A percentile compares a stretch with the other conserved stretches of the same genome.
Conservation (phyloP, 441 rosid genomes). For the Pelargonium fulgidum region DNA sequence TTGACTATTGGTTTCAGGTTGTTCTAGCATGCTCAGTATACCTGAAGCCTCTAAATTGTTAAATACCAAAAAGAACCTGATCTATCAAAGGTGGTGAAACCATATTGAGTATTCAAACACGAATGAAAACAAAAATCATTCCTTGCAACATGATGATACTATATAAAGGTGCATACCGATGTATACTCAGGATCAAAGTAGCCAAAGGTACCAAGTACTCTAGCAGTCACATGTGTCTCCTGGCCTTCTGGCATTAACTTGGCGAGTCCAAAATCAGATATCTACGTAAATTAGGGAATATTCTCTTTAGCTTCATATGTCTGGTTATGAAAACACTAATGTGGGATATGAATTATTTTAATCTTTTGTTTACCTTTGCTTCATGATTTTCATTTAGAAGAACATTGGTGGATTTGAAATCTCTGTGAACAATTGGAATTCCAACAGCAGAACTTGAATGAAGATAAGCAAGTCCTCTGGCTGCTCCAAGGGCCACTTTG, state of each 20-base stretch:
- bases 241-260: conserved; percentile 93
- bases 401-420: conserved; percentile 82
- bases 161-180: conserved; percentile 43
- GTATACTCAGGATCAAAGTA: conserved; percentile 93
- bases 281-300: conserved; percentile 36
- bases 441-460: conserved; percentile 76
- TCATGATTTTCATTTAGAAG: conserved; percentile 65
- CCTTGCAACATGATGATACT: not conserved
- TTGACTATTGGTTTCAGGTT: not conserved
- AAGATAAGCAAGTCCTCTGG: conserved; percentile 84
- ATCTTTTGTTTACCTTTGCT: conserved; percentile 53
- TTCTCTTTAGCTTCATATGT: not conserved
- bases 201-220: conserved; percentile 93
- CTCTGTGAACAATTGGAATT: conserved; percentile 87
- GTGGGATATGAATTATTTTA: too few relatives aligned
- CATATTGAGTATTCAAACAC: conserved; percentile 3
- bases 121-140: not conserved
- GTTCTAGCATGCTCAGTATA: too few relatives aligned
- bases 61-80: too few relatives aligned
- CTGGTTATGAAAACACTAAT: not conserved
- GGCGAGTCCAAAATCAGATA: conserved; percentile 92
- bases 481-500: conserved; percentile 77
- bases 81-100: not conserved
- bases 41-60: too few relatives aligned
- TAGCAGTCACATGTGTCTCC: conserved; percentile 68